A percentile compares a stretch with the other conserved stretches of the same genome.
phyloP scores from a whole-genome alignment of 106 monocot species.

The Ottelia alismoides region DNA sequence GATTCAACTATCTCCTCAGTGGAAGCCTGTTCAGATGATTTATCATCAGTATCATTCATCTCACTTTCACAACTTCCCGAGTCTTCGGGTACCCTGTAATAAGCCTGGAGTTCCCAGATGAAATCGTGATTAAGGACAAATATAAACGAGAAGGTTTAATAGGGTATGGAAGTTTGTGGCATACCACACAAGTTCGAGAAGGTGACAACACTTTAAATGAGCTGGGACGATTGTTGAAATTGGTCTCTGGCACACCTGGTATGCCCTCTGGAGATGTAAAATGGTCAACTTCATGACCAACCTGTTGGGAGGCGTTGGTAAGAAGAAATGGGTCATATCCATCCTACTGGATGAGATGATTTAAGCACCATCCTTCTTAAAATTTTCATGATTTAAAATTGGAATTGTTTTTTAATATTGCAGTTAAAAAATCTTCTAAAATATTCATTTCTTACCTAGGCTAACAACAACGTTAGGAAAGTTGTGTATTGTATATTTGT shows the following conservation, averaged over 20 bases:
- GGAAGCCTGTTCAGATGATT: not conserved
- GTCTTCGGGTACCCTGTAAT: constrained; percentile 50
- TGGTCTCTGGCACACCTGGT: constrained; percentile 72
- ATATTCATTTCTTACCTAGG: not conserved
- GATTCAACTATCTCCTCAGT: constrained; percentile 3
- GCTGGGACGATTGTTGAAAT: constrained; percentile 90
- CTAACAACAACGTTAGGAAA: too few relatives aligned
- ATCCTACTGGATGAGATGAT: not conserved
- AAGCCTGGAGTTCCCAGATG: constrained; percentile 33
- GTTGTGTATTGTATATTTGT: too few relatives aligned
- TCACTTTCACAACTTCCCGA: not conserved
- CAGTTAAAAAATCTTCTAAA: not conserved
- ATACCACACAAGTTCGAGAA: constrained; percentile 70
- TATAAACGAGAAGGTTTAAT: not conserved
- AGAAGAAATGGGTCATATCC: too few relatives aligned
- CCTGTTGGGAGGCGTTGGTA: constrained; percentile 19
- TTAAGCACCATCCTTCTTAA: too few relatives aligned
- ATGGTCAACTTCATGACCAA: constrained; percentile 73
- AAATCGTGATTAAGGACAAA: not conserved
- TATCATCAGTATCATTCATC: not conserved
- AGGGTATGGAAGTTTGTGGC: not conserved
- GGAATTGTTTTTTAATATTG: too few relatives aligned
- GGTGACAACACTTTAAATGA: constrained; percentile 78
- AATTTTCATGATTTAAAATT: too few relatives aligned
- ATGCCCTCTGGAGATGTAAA: constrained; percentile 81